phyloP scores from a whole-genome alignment of 768 basidiomycete genomes.

The Suillus ampliporus region DNA sequence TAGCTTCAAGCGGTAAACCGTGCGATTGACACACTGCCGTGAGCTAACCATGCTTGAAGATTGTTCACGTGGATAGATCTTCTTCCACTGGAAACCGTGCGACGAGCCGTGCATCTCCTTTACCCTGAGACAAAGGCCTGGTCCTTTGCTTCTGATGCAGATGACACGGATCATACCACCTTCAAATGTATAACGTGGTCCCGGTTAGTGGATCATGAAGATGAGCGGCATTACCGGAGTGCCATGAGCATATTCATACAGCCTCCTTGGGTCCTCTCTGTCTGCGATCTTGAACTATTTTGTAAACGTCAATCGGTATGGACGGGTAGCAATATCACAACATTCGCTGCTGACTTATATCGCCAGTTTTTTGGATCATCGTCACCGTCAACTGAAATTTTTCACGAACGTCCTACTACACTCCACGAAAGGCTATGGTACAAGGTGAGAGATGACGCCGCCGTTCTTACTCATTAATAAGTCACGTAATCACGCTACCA shows the following conservation, averaged over 20 bases:
- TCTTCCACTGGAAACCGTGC: conserved; percentile 57
- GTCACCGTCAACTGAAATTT: conserved; percentile 16
- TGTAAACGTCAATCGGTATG: conserved; percentile 27
- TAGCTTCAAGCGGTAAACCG: conserved; percentile 48
- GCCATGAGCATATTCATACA: conserved; percentile 34
- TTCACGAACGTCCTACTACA: conserved; percentile 29
- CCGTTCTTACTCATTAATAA: conserved; percentile 14
- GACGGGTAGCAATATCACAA: conserved; percentile 2
- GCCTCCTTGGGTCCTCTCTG: conserved; percentile 46
- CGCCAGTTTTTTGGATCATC: conserved; percentile 25
- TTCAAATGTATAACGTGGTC: conserved; percentile 39
- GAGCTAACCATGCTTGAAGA: conserved; percentile 34
- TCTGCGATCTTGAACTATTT: conserved; percentile 42
- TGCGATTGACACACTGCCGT: neutral
- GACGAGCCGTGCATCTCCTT: conserved; percentile 43
- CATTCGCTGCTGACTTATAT: conserved; percentile 11
- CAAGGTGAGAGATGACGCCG: conserved; percentile 41
- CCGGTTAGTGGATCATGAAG: neutral
- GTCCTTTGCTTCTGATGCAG: conserved; percentile 32
- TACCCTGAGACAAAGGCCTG: conserved; percentile 36
- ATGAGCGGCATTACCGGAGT: conserved; percentile 14
- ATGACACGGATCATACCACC: conserved; percentile 20
- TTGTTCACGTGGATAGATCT: conserved; percentile 55
- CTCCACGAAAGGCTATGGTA: conserved; percentile 58
- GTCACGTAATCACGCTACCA: conserved; percentile 16